These are phyloP conservation scores for Mortierella sp. DNA, from an alignment of 371 early-diverging fungal species.

Conservation along the genomic window DNA sequence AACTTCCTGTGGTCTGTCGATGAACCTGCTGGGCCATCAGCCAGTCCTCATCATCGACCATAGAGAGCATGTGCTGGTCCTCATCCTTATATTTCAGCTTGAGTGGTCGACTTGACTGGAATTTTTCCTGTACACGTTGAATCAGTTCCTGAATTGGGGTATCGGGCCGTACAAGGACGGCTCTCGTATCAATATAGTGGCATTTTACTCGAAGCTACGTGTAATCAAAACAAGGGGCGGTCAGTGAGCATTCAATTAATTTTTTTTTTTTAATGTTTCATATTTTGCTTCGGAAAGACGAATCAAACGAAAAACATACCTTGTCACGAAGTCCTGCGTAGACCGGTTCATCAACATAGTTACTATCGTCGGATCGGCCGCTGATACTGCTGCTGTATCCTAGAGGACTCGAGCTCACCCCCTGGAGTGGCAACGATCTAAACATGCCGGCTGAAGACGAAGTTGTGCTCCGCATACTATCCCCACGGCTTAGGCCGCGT, in stretches of 20 bases:
- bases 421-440: neutral
- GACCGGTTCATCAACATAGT: constrained; percentile 37
- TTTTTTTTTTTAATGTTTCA: neutral
- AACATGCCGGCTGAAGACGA: constrained; percentile 13
- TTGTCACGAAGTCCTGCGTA: constrained; percentile 50
- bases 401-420: constrained; percentile 15
- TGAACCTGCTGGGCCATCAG: constrained; percentile 82
- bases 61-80: constrained; percentile 86
- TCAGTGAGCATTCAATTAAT: neutral
- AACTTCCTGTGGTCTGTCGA: constrained; percentile 57
- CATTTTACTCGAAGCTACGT: constrained; percentile 81
- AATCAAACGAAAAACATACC: constrained; percentile 10
- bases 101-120: constrained; percentile 61
- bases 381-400: constrained; percentile 14
- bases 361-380: constrained; percentile 23
- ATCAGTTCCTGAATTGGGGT: constrained; percentile 74
- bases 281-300: neutral
- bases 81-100: constrained; percentile 90
- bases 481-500: constrained; percentile 30
- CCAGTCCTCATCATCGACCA: constrained; percentile 94
- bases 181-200: constrained; percentile 81
- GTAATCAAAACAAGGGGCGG: neutral
- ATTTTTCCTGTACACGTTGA: constrained; percentile 76
- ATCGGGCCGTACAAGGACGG: constrained; percentile 72
- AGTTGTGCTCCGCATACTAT: constrained; percentile 43